Conservation (phyloP, 495 filamentous ascomycete species). For the Penicillium salamii region DNA sequence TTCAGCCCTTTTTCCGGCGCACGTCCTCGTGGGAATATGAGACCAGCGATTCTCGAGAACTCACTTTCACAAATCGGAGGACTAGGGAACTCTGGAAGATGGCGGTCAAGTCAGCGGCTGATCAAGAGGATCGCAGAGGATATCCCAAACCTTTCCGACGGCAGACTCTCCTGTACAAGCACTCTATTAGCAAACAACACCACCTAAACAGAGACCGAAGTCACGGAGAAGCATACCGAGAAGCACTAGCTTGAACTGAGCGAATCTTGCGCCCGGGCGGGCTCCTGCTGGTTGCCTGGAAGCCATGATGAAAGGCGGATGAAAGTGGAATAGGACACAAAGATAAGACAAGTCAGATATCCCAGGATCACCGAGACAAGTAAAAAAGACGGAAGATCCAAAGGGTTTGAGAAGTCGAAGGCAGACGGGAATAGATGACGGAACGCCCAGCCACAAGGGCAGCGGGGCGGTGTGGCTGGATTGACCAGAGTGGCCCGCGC, state of each 20-base stretch:
- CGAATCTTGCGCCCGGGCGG: slow-evolving; percentile 80
- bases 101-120: slow-evolving; percentile 32
- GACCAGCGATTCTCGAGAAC: slow-evolving; percentile 3
- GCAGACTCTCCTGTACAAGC: slow-evolving; percentile 80
- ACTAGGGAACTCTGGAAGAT: slow-evolving; percentile 84
- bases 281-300: slow-evolving; percentile 72
- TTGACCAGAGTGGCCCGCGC: slow-evolving; percentile 16
- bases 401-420: slow-evolving; percentile 16
- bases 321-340: slow-evolving; percentile 2
- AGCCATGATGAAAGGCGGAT: slow-evolving; percentile 58
- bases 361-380: neutral
- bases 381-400: neutral
- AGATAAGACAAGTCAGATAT: slow-evolving; percentile 1
- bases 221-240: slow-evolving; percentile 60
- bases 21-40: neutral
- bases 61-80: slow-evolving; percentile 94
- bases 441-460: slow-evolving; percentile 29
- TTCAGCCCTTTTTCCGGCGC: neutral
- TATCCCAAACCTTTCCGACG: slow-evolving; percentile 80
- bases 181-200: slow-evolving; percentile 3
- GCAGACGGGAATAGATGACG: slow-evolving; percentile 28
- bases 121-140: slow-evolving; percentile 18
- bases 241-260: slow-evolving; percentile 98
- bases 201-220: neutral
- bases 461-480: slow-evolving; percentile 33